Evolutionary conservation across 2,329 filamentous ascomycete genomes (phyloP).

Genomic region (Byssothecium circinans): DNA sequence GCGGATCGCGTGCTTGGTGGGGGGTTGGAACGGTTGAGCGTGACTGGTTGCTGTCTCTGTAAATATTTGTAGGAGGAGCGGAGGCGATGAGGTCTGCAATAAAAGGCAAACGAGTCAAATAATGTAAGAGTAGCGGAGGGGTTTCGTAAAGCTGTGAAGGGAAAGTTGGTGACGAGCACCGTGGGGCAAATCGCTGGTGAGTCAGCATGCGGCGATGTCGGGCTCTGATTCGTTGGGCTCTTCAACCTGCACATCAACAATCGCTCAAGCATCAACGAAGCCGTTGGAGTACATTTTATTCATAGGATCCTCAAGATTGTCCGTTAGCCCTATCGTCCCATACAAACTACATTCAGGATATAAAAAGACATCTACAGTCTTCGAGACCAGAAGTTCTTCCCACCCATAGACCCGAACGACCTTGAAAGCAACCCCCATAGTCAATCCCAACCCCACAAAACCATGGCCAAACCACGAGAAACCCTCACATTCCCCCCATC

Average conservation of each 20-base stretch:
- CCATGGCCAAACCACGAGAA: constrained; percentile 17
- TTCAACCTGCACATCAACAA: not conserved
- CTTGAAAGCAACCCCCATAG: too few species aligned
- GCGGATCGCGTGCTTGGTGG: constrained; percentile 20
- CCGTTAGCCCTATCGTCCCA: too few species aligned
- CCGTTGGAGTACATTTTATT: too few species aligned
- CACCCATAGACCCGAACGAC: too few species aligned
- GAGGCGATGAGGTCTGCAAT: constrained; percentile 8
- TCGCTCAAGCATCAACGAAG: not conserved
- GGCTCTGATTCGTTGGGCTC: not conserved
- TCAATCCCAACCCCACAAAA: too few species aligned
- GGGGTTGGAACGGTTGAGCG: constrained; percentile 9
- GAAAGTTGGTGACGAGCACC: constrained; percentile 13
- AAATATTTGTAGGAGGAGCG: not conserved
- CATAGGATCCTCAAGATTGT: too few species aligned
- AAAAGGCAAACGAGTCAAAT: constrained; percentile 11
- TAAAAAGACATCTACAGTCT: too few species aligned
- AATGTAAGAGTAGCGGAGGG: too few species aligned
- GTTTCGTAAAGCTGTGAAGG: constrained; percentile 2
- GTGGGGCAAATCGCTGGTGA: constrained; percentile 14
- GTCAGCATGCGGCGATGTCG: constrained; percentile 2
- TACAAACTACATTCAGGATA: too few species aligned
- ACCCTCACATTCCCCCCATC: constrained; percentile 47
- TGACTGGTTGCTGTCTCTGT: constrained; percentile 4
- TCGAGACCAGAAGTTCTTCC: too few species aligned